Base-by-base conservation (phyloP, 495 filamentous ascomycete species). In the Penicillium robsamsonii region DNA sequence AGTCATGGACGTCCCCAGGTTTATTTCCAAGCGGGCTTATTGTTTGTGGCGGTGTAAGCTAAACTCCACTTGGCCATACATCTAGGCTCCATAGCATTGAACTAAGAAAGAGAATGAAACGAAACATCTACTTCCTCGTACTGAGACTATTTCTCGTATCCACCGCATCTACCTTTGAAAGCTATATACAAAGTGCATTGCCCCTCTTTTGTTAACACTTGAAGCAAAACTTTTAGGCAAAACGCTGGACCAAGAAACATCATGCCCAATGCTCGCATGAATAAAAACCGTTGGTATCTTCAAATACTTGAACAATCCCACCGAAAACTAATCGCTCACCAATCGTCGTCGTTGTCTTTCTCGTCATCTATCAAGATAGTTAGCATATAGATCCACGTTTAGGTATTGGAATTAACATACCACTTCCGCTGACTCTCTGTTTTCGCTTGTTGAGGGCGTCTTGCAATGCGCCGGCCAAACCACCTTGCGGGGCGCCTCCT, bases 351-450 rank as follows among this genome's bases (percentile, higher is more conserved):
- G 62, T 90, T 86, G 29, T 82, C 81, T 69, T 87, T 84, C 66
- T 92, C 89, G 64, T 92, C 89, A 76, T 92, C 86, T 89, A 54
- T 54, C 15, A 73, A 30, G 50, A 73, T 57, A 57, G 66, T 71
- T 57, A 69, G 66, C 24, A 53, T 44, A n/a, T 40, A 3, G 17
- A 22, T 18, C 10, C 24, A 37, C 8, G n/a, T 33, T 35, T 20
- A 17, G 13, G 11, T 5, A 10, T 31, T 29, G 49, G 25, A 31
- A 37, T 41, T 15, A 5, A 87, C 91, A 82, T 87, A 97, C 92
- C 92, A 76, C 89, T 94, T 66, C 85, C 82, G 69, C 88, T 87
- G 66, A 96, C 92, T 78, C 92, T 93, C 74, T 88, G 81, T 75
- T 96, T 96, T 74, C 92, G 77, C 74, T 89, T 83, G 58, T 83